Base-by-base conservation (phyloP, 805 yeast species). In the Maudiozyma barnettii region DNA sequence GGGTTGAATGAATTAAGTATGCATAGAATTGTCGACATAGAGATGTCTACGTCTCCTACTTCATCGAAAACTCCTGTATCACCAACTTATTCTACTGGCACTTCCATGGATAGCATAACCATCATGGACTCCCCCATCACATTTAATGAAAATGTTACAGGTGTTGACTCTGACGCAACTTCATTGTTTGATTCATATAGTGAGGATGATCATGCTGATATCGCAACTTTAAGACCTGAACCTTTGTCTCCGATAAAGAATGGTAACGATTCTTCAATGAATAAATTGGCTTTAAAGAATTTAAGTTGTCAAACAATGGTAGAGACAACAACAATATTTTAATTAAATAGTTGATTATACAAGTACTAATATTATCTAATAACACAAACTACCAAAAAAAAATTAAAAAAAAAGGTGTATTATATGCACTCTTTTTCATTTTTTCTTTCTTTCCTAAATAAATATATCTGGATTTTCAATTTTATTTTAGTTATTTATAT, bases 1-100 rank as follows among this genome's bases (percentile, higher is more conserved):
- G 57, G 56, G 19, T 51, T 54, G 1, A 45, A 49, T 45, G 66
- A 63, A 45, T 44, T 63, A 4, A 59, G 66, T 19, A 22, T 54
- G 16, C 64, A 60, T 45, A 47, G 54, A 18, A 50, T 61, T 16
- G 41, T 54, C 29, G 53, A 59, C 16, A 55, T 59, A 2, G 45
- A n/a, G 41, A 37, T 23, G 33, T 23, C 26, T 23, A 13, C 6
- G 4, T 14, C 36, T 6, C 9, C 19, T 14, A 33, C 36, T n/a
- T n/a, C n/a, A n/a, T n/a, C n/a, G n/a, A n/a, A n/a, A n/a, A n/a
- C n/a, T n/a, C n/a, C n/a, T n/a, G n/a, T n/a, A 19, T n/a, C 39
- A 36, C 19, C 20, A 16, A 23, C 30, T 39, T 26, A 9, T 26
- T 26, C 30, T 26, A 26, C 30, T 9, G 8, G 8, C 12, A 26